Conservation (phyloP, 2,329 filamentous ascomycete genomes). For the Boeremia exigua region DNA sequence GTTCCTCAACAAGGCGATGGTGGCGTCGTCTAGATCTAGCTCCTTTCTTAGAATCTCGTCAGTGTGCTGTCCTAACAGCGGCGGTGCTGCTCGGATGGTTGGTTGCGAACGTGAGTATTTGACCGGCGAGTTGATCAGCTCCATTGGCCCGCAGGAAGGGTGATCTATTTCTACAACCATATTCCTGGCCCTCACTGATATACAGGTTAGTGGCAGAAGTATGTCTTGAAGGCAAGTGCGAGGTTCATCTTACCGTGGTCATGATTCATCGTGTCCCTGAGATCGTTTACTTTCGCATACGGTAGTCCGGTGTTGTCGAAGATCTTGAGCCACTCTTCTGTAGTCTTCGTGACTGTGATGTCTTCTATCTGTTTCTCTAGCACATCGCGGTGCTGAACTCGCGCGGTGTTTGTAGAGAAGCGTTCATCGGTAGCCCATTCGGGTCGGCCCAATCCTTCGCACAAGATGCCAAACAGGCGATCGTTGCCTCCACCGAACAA, state of each 20-base stretch:
- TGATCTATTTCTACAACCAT: constrained; percentile 93
- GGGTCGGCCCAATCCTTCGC: constrained; percentile 61
- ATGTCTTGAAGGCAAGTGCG: not conserved
- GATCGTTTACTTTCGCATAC: constrained; percentile 91
- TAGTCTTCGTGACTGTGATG: constrained; percentile 76
- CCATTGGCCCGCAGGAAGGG: constrained; percentile 78
- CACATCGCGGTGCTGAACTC: constrained; percentile 72
- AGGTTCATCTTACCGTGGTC: constrained; percentile 68
- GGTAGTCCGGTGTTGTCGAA: constrained; percentile 93
- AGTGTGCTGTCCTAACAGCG: constrained; percentile 67
- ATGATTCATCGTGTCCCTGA: constrained; percentile 82
- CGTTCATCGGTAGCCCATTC: constrained; percentile 64
- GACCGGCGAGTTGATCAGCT: constrained; percentile 89
- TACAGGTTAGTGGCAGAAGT: not conserved
- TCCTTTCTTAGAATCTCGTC: constrained; percentile 42
- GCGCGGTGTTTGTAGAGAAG: constrained; percentile 64
- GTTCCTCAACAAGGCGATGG: constrained; percentile 19
- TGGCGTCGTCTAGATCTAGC: constrained; percentile 21
- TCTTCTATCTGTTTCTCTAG: constrained; percentile 80
- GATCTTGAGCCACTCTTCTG: constrained; percentile 82
- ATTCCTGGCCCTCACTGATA: constrained; percentile 68
- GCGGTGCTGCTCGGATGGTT: constrained; percentile 76
- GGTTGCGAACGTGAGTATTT: constrained; percentile 88
- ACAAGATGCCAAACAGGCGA: constrained; percentile 65
- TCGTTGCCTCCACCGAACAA: constrained; percentile 70